phyloP scores from a whole-genome alignment of 2,329 filamentous ascomycete genomes.

The Colletotrichum tropicale region DNA sequence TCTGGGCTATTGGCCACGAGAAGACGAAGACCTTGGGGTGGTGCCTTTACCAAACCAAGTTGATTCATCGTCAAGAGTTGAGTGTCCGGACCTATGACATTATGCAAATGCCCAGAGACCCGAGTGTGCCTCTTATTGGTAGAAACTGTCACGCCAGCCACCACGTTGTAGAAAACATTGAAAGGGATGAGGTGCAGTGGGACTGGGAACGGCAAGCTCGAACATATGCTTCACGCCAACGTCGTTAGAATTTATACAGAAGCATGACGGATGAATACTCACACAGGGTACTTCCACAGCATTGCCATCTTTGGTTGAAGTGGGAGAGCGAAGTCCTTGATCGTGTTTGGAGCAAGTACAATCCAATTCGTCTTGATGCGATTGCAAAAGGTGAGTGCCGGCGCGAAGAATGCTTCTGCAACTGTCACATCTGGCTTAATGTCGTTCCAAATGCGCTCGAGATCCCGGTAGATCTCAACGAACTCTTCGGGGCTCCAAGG shows the following conservation, averaged over 20 bases:
- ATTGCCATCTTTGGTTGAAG: slow-evolving; percentile 39
- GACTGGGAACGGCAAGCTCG: slow-evolving; percentile 20
- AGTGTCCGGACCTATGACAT: slow-evolving; percentile 22
- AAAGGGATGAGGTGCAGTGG: not conserved
- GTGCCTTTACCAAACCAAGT: slow-evolving; percentile 27
- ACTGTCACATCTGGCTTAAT: slow-evolving; percentile 44
- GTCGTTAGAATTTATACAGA: not conserved
- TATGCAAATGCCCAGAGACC: not conserved
- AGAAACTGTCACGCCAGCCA: not conserved
- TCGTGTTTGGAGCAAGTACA: slow-evolving; percentile 48
- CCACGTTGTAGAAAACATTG: not conserved
- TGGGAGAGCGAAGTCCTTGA: slow-evolving; percentile 42
- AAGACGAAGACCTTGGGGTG: not conserved
- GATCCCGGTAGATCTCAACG: slow-evolving; percentile 40
- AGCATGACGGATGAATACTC: not conserved
- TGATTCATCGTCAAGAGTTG: slow-evolving; percentile 42
- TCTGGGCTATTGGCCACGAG: slow-evolving; percentile 11
- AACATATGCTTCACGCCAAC: not conserved
- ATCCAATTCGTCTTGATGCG: slow-evolving; percentile 35
- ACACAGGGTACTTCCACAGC: slow-evolving; percentile 20
- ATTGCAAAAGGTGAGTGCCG: slow-evolving; percentile 46
- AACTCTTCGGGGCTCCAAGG: slow-evolving; percentile 34
- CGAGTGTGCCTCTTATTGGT: not conserved
- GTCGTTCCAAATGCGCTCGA: slow-evolving; percentile 38
- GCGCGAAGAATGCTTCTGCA: slow-evolving; percentile 47